Percentiles rank a stretch among this genome's conserved stretches.
Evolutionary conservation across 306 rosid genomes (phyloP).

Genomic region (Cucurbita argyrosperma): DNA sequence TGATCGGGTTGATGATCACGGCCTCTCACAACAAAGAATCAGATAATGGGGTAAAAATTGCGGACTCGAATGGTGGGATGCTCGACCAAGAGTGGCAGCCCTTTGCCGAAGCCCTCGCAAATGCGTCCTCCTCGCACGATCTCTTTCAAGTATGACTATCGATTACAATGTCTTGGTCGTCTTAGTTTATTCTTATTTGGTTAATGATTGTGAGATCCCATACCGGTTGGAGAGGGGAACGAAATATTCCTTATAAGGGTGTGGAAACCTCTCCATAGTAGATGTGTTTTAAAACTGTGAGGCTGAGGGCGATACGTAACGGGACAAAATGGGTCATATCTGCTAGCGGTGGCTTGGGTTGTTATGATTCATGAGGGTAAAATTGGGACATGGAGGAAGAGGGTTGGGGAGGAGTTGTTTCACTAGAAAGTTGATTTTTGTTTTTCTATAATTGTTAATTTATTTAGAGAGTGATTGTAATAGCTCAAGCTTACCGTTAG

Average conservation of each 20-base stretch:
- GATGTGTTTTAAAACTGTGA: no score
- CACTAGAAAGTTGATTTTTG: background rate
- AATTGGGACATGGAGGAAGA: background rate
- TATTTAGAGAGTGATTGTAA: no score
- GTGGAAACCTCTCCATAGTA: no score
- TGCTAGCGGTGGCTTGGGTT: no score
- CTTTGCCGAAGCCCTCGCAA: slow-evolving; percentile 64
- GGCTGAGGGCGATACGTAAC: no score
- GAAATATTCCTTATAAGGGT: no score
- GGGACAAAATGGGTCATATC: no score
- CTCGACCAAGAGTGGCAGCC: slow-evolving; percentile 89
- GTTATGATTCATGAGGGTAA: background rate
- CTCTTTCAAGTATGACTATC: slow-evolving; percentile 24
- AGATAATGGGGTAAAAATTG: slow-evolving; percentile 84
- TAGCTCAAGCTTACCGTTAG: no score
- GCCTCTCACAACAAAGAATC: slow-evolving; percentile 77
- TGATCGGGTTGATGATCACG: slow-evolving; percentile 71
- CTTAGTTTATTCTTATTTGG: background rate
- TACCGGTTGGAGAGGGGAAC: no score
- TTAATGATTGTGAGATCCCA: no score
- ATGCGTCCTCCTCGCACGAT: slow-evolving; percentile 42
- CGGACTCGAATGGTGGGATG: slow-evolving; percentile 76
- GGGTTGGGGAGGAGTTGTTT: background rate
- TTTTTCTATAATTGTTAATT: no score
- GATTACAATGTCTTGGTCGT: background rate